Evolutionary conservation across 768 basidiomycete genomes (phyloP), one percentile per base, ranked within the genome.

Genomic region (Holtermannia corniformis): DNA sequence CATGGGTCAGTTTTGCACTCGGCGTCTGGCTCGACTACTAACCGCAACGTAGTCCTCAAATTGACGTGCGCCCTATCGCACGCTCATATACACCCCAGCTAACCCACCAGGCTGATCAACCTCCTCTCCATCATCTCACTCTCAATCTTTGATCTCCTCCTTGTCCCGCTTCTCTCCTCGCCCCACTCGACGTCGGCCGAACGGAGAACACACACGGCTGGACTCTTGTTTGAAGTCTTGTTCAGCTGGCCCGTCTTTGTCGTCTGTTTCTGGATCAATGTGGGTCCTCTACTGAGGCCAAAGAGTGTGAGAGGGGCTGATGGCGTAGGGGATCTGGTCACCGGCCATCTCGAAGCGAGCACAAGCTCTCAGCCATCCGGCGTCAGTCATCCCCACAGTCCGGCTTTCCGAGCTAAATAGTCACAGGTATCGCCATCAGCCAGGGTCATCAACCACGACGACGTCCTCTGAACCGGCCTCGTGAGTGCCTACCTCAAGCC

Each of bases 181-280:
- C 21, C 57, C 19, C 45, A 46, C n/a, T 53, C 51, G n/a, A 50
- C 42, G 1, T 52, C 62, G 3, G 52, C 60, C 12, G 48, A 49
- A 0, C 49, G 56, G 42, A 52, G 58, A 23, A 45, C 47, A 5
- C 52, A 56, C 3, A 66, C 65, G 27, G 59, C 65, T 12, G 61
- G 67, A 11, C 51, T 70, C 55, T 64, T 63, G 55, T 73, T 68
- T 51, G 67, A 68, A 24, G 51, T 73, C 41, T 47, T 67, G 20
- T 56, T 68, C 32, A 64, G 63, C 44, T 71, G 62, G 59, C 70
- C 70, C 1, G 64, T 71, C 5, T 68, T 71, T 49, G 58, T 61
- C 19, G 56, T 64, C 37, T 71, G 70, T 55, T 68, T 71, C 56
- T 65, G 61, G 63, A 59, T 71, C 50, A 71, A 71, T 52, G 67